These are phyloP conservation scores for Serpula lacrymans DNA, from an alignment of 768 basidiomycete genomes.

Conservation along the genomic window DNA sequence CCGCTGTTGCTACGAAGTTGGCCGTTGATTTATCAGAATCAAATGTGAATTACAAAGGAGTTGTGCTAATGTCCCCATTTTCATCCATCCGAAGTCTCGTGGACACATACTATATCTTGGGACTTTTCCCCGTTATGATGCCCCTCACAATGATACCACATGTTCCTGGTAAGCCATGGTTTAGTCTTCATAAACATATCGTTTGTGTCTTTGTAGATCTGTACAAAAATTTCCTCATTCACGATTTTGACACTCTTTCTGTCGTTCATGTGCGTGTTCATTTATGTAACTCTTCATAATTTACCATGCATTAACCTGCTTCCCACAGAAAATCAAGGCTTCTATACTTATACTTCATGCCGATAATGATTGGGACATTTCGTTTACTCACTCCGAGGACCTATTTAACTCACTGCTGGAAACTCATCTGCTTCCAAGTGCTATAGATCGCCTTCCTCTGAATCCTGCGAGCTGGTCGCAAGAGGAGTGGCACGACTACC, in stretches of 20 bases:
- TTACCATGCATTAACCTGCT: constrained; percentile 2
- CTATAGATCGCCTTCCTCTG: constrained; percentile 34
- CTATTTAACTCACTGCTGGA: constrained; percentile 70
- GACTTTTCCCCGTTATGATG: constrained; percentile 65
- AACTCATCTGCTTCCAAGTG: constrained; percentile 55
- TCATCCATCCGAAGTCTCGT: constrained; percentile 56
- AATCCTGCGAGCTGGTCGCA: constrained; percentile 23
- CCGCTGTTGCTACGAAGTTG: constrained; percentile 63
- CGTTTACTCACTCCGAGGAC: constrained; percentile 59
- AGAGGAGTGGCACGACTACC: constrained; percentile 45
- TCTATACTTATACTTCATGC: constrained; percentile 75
- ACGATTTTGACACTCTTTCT: constrained; percentile 62
- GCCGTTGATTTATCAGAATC: constrained; percentile 46
- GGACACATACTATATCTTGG: constrained; percentile 64
- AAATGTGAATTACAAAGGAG: constrained; percentile 38
- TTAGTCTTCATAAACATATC: constrained; percentile 1
- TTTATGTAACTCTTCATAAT: constrained; percentile 1
- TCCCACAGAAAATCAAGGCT: constrained; percentile 55
- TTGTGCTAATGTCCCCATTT: constrained; percentile 56
- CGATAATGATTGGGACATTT: constrained; percentile 71
- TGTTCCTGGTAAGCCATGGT: constrained; percentile 51
- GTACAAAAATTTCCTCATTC: constrained; percentile 48
- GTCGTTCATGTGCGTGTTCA: constrained; percentile 50
- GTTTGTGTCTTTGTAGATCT: constrained; percentile 38
- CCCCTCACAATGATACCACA: constrained; percentile 65